Evolutionary conservation across 2,329 filamentous ascomycete genomes (phyloP).

Genomic region (Ceratocystis smalleyi): DNA sequence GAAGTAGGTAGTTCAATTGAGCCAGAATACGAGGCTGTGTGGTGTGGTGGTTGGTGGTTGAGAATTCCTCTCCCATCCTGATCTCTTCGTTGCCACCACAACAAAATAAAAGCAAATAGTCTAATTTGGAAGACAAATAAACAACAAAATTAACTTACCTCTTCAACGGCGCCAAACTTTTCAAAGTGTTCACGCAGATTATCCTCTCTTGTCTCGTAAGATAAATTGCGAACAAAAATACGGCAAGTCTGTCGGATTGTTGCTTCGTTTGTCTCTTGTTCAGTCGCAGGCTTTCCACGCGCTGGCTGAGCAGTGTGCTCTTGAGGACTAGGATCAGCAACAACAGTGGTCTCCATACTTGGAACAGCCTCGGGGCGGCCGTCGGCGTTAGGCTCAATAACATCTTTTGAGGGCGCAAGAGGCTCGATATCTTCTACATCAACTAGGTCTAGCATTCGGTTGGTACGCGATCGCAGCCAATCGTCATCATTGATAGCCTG

Average conservation of each 20-base stretch:
- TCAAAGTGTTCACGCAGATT: slow-evolving; percentile 60
- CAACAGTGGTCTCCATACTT: background rate
- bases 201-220: slow-evolving; percentile 62
- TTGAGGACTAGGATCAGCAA: background rate
- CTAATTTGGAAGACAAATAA: background rate
- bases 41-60: no score
- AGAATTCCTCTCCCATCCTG: background rate
- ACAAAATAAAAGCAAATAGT: background rate
- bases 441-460: slow-evolving; percentile 65
- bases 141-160: slow-evolving; percentile 51
- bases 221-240: slow-evolving; percentile 77
- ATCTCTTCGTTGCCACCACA: background rate
- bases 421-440: slow-evolving; percentile 48
- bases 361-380: background rate
- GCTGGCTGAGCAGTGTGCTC: background rate
- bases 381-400: no score
- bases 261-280: slow-evolving; percentile 34
- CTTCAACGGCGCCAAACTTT: slow-evolving; percentile 60
- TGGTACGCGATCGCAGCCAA: slow-evolving; percentile 83
- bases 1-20: background rate
- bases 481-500: slow-evolving; percentile 59
- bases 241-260: slow-evolving; percentile 57
- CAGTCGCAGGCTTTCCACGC: slow-evolving; percentile 12
- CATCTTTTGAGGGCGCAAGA: slow-evolving; percentile 5
- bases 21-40: background rate